Percentiles rank a stretch among this genome's conserved stretches.
Evolutionary conservation across 306 rosid genomes (phyloP).

Genomic region (Ceratonia siliqua): DNA sequence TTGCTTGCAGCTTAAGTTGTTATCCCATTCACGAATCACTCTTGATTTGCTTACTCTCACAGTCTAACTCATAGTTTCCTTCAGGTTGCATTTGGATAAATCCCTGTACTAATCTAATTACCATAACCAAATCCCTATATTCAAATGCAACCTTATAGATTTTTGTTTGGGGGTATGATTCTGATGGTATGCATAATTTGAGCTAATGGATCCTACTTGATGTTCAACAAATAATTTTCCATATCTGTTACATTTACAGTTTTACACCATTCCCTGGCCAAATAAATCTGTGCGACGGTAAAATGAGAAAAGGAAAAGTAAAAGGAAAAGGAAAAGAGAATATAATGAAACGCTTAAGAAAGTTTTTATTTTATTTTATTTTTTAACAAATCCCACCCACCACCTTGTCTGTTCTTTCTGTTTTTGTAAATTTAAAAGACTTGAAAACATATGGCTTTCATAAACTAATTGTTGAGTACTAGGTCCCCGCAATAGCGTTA

Average conservation of each 20-base stretch:
- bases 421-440: not conserved
- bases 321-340: not conserved
- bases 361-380: not conserved
- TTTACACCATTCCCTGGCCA: too few relatives aligned
- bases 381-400: not conserved
- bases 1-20: not conserved
- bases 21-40: conserved; percentile 12
- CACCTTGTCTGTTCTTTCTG: not conserved
- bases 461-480: too few relatives aligned
- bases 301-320: not conserved
- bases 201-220: too few relatives aligned
- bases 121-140: not conserved
- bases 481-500: too few relatives aligned
- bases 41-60: not conserved
- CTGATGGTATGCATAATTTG: too few relatives aligned
- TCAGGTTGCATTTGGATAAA: not conserved
- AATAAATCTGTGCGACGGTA: too few relatives aligned
- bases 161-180: not conserved
- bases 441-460: too few relatives aligned
- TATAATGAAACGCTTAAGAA: not conserved
- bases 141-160: not conserved
- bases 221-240: too few relatives aligned
- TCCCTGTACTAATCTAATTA: not conserved
- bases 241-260: too few relatives aligned
- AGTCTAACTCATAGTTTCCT: not conserved